A percentile compares a stretch with the other conserved stretches of the same genome.
These are phyloP conservation scores for Saccharomycopsis hybrid DNA, from an alignment of 1,139 yeast genomes.

Conservation along the genomic window DNA sequence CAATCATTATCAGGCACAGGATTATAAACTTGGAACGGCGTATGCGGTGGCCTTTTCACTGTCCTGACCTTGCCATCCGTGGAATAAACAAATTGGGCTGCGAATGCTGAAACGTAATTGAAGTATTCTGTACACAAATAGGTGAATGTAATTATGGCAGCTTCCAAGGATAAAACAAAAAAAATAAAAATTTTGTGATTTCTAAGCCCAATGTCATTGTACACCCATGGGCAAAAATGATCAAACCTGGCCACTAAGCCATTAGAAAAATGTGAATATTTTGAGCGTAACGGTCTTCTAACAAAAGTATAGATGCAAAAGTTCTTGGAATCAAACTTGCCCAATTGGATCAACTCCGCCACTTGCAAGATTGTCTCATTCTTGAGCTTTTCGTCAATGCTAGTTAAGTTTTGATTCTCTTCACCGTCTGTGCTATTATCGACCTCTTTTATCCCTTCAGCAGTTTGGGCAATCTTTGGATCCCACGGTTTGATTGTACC, in stretches of 20 bases:
- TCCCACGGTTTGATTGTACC: constrained; percentile 69
- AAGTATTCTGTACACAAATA: constrained; percentile 40
- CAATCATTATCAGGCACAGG: constrained; percentile 31
- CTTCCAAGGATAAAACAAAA: constrained; percentile 52
- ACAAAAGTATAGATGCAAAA: constrained; percentile 73
- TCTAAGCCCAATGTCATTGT: constrained; percentile 82
- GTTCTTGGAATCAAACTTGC: constrained; percentile 67
- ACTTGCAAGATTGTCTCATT: constrained; percentile 47
- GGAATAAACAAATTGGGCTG: constrained; percentile 28
- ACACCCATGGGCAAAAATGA: constrained; percentile 95
- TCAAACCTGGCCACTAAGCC: constrained; percentile 76
- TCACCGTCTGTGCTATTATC: too few species aligned
- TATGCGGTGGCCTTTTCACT: constrained; percentile 21
- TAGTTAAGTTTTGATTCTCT: constrained; percentile 1
- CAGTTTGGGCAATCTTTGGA: too few species aligned
- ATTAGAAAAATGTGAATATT: constrained; percentile 53
- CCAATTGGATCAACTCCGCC: constrained; percentile 47
- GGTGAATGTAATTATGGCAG: constrained; percentile 43
- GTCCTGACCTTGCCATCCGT: constrained; percentile 20
- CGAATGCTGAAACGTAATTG: constrained; percentile 37
- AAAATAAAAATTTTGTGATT: constrained; percentile 76
- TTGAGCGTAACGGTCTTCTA: constrained; percentile 76
- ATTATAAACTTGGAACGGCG: constrained; percentile 30
- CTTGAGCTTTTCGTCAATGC: constrained; percentile 23
- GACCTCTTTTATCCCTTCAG: background rate